A percentile compares a stretch with the other conserved stretches of the same genome.
Conservation (phyloP, 2,329 filamentous ascomycete genomes). For the Metarhizium rileyi region DNA sequence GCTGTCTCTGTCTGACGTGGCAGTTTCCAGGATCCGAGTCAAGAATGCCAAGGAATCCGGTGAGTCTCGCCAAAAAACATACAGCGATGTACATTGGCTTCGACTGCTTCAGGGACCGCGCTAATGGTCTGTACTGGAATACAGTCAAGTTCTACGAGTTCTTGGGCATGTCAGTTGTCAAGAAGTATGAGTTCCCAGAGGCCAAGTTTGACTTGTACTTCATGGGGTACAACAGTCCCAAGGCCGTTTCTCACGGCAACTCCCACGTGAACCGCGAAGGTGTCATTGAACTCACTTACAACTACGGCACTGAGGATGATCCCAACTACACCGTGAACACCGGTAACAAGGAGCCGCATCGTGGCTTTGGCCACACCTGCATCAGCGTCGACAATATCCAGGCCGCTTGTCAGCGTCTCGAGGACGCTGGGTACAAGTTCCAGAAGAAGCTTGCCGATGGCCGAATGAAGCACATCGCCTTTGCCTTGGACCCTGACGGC, state of each 20-base stretch:
- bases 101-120: background rate
- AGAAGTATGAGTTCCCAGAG: conserved; percentile 73
- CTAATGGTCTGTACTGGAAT: background rate
- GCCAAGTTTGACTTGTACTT: conserved; percentile 95
- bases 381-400: conserved; percentile 78
- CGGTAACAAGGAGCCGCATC: conserved; percentile 82
- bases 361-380: conserved; percentile 78
- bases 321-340: conserved; percentile 71
- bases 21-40: conserved; percentile 63
- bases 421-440: conserved; percentile 84
- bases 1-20: conserved; percentile 8
- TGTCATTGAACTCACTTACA: conserved; percentile 75
- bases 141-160: conserved; percentile 87
- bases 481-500: conserved; percentile 77
- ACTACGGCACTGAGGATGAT: conserved; percentile 85
- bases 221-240: conserved; percentile 73
- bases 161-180: conserved; percentile 76
- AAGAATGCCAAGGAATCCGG: conserved; percentile 82
- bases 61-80: conserved; percentile 25
- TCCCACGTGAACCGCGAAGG: conserved; percentile 75
- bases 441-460: conserved; percentile 92
- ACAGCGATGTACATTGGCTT: background rate
- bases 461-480: conserved; percentile 79
- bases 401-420: conserved; percentile 79
- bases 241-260: conserved; percentile 62